phyloP scores from a whole-genome alignment of 192 early-diverging fungal species.

The Backusella tuberculispora region DNA sequence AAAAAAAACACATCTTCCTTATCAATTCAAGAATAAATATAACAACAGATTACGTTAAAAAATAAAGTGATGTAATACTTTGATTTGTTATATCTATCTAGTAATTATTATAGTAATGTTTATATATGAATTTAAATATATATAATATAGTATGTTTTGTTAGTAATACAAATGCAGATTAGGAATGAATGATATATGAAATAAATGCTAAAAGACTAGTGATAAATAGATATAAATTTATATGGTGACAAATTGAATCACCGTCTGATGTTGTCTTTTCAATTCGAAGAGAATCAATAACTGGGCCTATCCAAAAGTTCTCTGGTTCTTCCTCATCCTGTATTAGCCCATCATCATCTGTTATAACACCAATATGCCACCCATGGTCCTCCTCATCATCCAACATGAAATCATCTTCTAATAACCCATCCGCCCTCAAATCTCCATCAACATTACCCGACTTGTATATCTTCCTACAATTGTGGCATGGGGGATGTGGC shows the following conservation, averaged over 20 bases:
- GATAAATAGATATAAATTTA: not conserved
- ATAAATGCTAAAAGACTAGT: not conserved
- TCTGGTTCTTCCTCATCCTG: not conserved
- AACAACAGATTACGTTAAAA: not conserved
- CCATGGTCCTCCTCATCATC: not conserved
- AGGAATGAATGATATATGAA: slow-evolving; percentile 6
- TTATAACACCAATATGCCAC: slow-evolving; percentile 1
- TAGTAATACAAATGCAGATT: slow-evolving; percentile 1
- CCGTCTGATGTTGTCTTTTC: not conserved
- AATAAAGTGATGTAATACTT: not conserved
- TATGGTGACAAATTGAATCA: slow-evolving; percentile 2
- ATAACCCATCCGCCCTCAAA: not conserved
- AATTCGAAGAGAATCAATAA: not conserved
- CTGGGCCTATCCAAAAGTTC: not conserved
- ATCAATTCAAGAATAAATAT: too few relatives aligned
- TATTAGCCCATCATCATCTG: not conserved
- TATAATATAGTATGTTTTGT: not conserved
- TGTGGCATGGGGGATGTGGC: not conserved
- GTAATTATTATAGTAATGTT: not conserved
- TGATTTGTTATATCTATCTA: not conserved
- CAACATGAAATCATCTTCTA: not conserved
- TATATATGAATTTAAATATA: not conserved
- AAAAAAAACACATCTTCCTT: too few relatives aligned
- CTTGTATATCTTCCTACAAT: not conserved
- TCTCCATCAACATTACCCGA: not conserved